Conservation (phyloP, 73 alveolate species). For the Tetrahymena elliotti region DNA sequence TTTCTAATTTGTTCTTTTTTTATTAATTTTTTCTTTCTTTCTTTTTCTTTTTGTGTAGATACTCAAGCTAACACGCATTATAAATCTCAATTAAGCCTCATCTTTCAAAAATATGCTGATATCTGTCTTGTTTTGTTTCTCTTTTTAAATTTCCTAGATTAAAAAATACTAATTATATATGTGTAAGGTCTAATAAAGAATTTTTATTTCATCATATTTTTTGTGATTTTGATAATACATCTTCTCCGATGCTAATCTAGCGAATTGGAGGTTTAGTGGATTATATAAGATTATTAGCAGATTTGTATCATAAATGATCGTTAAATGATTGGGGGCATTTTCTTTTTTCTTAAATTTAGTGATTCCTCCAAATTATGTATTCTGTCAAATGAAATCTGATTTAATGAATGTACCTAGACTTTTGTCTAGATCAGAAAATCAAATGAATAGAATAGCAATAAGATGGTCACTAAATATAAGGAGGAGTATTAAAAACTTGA, state of each 20-base stretch:
- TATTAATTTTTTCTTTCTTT: not conserved
- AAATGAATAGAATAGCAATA: not conserved
- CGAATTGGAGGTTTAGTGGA: not conserved
- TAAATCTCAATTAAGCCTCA: not conserved
- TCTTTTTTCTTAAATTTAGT: not conserved
- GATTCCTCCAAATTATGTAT: not conserved
- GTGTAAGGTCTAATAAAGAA: not conserved
- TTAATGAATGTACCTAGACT: not conserved
- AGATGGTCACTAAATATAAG: not conserved
- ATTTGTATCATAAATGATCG: too few species aligned
- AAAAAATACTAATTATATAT: not conserved
- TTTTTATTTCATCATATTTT: not conserved
- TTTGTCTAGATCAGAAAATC: not conserved
- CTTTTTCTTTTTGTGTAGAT: not conserved
- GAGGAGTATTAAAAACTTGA: not conserved
- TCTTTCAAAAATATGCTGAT: not conserved
- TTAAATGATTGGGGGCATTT: not conserved
- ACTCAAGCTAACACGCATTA: constrained; percentile 1
- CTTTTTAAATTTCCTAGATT: not conserved
- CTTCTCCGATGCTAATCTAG: not conserved
- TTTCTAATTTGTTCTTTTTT: not conserved
- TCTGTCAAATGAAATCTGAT: not conserved
- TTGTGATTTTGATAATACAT: not conserved
- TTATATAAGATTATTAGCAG: not conserved
- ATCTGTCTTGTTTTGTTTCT: not conserved